Evolutionary conservation across 2,329 filamentous ascomycete genomes (phyloP).

Genomic region (Biscogniauxia sp.): DNA sequence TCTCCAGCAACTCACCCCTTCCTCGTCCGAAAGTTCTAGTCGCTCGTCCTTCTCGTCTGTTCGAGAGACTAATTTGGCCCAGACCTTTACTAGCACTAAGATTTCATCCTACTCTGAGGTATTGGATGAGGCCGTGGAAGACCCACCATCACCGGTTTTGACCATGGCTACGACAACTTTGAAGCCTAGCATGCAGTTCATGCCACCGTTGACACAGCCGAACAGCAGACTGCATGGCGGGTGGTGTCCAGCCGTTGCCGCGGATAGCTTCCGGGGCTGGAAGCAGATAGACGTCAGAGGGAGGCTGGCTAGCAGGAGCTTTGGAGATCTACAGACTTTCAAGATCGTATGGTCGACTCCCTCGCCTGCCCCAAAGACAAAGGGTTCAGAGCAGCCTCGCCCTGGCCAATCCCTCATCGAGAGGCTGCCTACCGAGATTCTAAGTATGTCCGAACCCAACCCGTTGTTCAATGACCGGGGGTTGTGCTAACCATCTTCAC

Average conservation of each 20-base stretch:
- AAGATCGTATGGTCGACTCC: slow-evolving; percentile 53
- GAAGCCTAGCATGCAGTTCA: slow-evolving; percentile 36
- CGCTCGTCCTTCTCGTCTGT: slow-evolving; percentile 63
- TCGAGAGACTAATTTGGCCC: slow-evolving; percentile 56
- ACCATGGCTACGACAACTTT: slow-evolving; percentile 37
- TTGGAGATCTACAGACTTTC: slow-evolving; percentile 56
- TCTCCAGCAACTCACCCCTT: slow-evolving; percentile 10
- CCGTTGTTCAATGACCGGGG: slow-evolving; percentile 11
- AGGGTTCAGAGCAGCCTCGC: slow-evolving; percentile 33
- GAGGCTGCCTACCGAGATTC: slow-evolving; percentile 66
- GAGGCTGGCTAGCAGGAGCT: slow-evolving; percentile 60
- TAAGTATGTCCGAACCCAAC: slow-evolving; percentile 48
- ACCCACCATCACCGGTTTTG: slow-evolving; percentile 35
- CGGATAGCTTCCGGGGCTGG: slow-evolving; percentile 60
- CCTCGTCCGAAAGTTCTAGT: slow-evolving; percentile 36
- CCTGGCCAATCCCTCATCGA: slow-evolving; percentile 61
- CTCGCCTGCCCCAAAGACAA: slow-evolving; percentile 28
- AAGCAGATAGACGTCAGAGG: slow-evolving; percentile 60
- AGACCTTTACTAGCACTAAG: slow-evolving; percentile 63
- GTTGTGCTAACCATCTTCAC: slow-evolving; percentile 7
- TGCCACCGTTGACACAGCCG: slow-evolving; percentile 53
- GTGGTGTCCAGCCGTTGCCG: slow-evolving; percentile 49
- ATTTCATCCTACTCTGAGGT: slow-evolving; percentile 54
- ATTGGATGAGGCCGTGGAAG: slow-evolving; percentile 47
- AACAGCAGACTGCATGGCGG: slow-evolving; percentile 56